Percentiles rank a stretch among this genome's conserved stretches.
phyloP scores from a whole-genome alignment of 306 rosid genomes.

The Quercus dentata region DNA sequence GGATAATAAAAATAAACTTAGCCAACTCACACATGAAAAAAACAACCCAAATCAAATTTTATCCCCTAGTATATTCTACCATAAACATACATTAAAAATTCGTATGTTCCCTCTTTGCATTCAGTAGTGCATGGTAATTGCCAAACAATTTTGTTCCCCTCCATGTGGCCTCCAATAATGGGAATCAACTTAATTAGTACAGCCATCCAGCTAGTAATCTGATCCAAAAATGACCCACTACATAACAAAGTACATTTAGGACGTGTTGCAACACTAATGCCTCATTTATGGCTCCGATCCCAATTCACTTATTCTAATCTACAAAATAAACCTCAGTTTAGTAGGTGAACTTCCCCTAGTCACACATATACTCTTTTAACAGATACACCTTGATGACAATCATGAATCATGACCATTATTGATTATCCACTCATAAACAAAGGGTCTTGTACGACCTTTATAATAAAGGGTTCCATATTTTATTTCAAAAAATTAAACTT shows the following conservation, averaged over 20 bases:
- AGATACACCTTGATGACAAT: constrained; percentile 14
- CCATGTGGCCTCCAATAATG: constrained; percentile 53
- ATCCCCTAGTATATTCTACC: constrained; percentile 1
- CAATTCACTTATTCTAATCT: constrained; percentile 25
- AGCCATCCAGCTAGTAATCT: neutral
- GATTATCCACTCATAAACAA: constrained; percentile 23
- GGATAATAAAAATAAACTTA: constrained; percentile 2
- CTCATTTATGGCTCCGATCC: constrained; percentile 43
- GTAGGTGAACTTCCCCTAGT: constrained; percentile 31
- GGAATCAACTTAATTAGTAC: constrained; percentile 14
- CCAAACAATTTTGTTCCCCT: constrained; percentile 20
- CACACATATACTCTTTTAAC: neutral
- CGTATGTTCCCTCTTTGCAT: neutral
- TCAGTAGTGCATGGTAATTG: neutral
- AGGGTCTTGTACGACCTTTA: constrained; percentile 8
- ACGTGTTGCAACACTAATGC: constrained; percentile 32
- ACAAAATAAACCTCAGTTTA: neutral
- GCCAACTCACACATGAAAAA: constrained; percentile 2
- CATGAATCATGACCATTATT: constrained; percentile 12
- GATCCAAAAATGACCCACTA: constrained; percentile 22
- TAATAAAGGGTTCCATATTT: constrained; percentile 31
- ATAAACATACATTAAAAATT: neutral
- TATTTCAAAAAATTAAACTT: neutral
- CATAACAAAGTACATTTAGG: constrained; percentile 27
- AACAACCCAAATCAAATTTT: constrained; percentile 13